Evolutionary conservation across 306 rosid species (phyloP).

Genomic region (Hippophae tibetana): DNA sequence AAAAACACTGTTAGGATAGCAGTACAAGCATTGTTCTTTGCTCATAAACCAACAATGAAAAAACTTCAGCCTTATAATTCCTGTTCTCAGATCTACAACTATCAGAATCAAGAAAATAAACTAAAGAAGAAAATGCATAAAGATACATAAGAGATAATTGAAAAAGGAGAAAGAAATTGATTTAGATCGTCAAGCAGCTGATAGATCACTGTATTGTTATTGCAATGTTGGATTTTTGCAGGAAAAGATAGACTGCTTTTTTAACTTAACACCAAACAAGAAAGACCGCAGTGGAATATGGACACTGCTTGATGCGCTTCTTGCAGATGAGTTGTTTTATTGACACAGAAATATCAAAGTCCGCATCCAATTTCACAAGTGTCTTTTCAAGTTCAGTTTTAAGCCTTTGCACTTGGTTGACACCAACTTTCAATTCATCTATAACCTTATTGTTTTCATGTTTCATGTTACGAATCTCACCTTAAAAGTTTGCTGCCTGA

Average conservation of each 20-base stretch:
- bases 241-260: constrained; percentile 45
- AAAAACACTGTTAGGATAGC: not conserved
- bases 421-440: constrained; percentile 49
- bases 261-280: constrained; percentile 76
- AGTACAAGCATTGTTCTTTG: not conserved
- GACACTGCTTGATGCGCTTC: constrained; percentile 33
- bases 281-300: constrained; percentile 68
- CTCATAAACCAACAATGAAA: not conserved
- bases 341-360: constrained; percentile 29
- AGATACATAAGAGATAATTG: not conserved
- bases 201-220: constrained; percentile 37
- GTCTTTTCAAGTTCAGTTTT: constrained; percentile 47
- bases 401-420: constrained; percentile 38
- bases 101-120: not conserved
- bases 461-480: constrained; percentile 79
- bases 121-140: too few relatives aligned
- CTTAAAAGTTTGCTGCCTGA: constrained; percentile 92
- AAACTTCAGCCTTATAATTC: not conserved
- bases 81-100: not conserved
- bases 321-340: constrained; percentile 5
- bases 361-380: constrained; percentile 39
- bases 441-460: constrained; percentile 66
- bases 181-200: constrained; percentile 16
- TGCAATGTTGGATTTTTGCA: constrained; percentile 45
- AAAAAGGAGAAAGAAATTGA: not conserved